Base-by-base conservation (phyloP, 257 asterid species). In the Coffea eugenioides region DNA sequence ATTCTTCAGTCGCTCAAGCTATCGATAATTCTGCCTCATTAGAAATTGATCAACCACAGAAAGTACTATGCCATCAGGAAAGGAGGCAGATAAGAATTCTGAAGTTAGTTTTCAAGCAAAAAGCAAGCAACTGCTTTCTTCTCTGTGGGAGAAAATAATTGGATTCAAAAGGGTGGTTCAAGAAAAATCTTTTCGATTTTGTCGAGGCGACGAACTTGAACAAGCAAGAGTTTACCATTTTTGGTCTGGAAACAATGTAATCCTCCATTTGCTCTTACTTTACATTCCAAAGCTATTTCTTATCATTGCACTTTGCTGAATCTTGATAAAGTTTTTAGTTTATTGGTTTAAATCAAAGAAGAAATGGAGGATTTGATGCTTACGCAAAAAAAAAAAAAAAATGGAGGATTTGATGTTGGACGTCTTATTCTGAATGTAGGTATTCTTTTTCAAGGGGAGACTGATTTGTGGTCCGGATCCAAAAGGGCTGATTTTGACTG, bases 241-340 rank as follows among this genome's bases (percentile, higher is more conserved):
- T 48, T 84, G 88, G 88, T 86, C 86, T 15, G 86, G 89, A 69
- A 84, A 84, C 46, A 84, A 84, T 81, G 84, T 80, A 74, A 31
- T 5, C 51, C 34, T 8, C 3, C 23, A 10, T 5, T 57, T 54
- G 27, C 65, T 57, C 9, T 21, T 25, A 0, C 20, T 4, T 27
- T 18, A 45, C 4, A 15, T 6, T 36, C 43, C 15, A 13, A 34
- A 15, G 5, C 27, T 23, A 1, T 71, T 46, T 48, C 5, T 14
- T 3, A n/a, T 77, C 7, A 39, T 23, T 2, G 23, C 5, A 0
- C 6, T 15, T 65, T n/a, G 11, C 8, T 15, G 13, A 1, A 3
- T 57, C 21, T 27, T 34, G 31, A 7, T 18, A 43, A 1, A 3
- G 11, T 12, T 23, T 23, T 65, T 10, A 2, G 5, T 1, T 9